A percentile compares a stretch with the other conserved stretches of the same genome.
Evolutionary conservation across 805 yeast species (phyloP).

Genomic region (Zygotorulaspora chibaensis): DNA sequence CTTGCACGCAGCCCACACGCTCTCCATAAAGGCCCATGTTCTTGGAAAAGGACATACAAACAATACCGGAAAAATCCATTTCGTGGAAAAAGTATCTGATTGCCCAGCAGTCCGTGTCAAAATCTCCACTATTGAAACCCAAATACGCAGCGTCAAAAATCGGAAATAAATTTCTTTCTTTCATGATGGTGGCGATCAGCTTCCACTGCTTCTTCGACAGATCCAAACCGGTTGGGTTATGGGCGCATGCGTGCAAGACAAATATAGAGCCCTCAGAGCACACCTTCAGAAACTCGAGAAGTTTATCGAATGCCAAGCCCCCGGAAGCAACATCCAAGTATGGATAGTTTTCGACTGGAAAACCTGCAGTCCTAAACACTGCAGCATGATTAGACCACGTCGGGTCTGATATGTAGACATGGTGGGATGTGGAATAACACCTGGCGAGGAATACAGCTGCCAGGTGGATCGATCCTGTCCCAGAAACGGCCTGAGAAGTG

Average conservation of each 20-base stretch:
- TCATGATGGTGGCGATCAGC: slow-evolving; percentile 53
- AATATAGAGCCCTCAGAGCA: slow-evolving; percentile 14
- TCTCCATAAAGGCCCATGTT: slow-evolving; percentile 86
- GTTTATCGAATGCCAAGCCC: background rate
- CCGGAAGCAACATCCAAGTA: background rate
- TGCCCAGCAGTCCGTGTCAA: slow-evolving; percentile 59
- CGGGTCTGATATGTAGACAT: slow-evolving; percentile 4
- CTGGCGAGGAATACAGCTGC: slow-evolving; percentile 4
- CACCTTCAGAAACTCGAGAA: slow-evolving; percentile 1
- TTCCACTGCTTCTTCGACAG: slow-evolving; percentile 71
- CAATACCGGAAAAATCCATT: slow-evolving; percentile 17
- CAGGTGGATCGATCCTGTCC: slow-evolving; percentile 8
- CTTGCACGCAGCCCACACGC: slow-evolving; percentile 59
- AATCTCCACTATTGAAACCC: slow-evolving; percentile 77
- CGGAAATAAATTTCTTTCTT: slow-evolving; percentile 56
- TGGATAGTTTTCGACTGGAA: slow-evolving; percentile 1
- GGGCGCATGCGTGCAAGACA: slow-evolving; percentile 80
- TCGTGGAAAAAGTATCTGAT: slow-evolving; percentile 40
- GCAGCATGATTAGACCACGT: background rate
- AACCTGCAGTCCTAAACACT: slow-evolving; percentile 1
- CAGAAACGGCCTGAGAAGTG: slow-evolving; percentile 6
- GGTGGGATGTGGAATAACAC: slow-evolving; percentile 1
- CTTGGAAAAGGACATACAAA: slow-evolving; percentile 80
- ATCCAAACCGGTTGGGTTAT: slow-evolving; percentile 87
- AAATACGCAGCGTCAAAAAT: slow-evolving; percentile 83